Evolutionary conservation across 2,329 filamentous ascomycete genomes (phyloP), one percentile per base, ranked within the genome.

Genomic region (Myriosclerotinia curreyana): DNA sequence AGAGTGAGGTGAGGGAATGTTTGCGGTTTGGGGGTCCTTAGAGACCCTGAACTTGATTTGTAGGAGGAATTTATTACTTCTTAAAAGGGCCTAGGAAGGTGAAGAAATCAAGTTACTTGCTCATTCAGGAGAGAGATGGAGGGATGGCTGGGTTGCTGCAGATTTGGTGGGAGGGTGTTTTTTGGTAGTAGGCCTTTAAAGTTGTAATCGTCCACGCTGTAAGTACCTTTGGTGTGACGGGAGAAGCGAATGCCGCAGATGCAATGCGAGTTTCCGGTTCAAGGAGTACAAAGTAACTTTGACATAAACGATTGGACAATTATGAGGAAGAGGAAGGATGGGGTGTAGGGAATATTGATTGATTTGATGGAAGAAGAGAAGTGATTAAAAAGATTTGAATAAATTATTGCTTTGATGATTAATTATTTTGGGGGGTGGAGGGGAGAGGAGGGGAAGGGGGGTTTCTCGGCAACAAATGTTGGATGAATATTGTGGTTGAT

Each of bases 1-100:
- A 65, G 72, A 73, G 53, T 75, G 73, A 67, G 72, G 71, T 65
- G 74, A 74, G 69, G 71, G 71, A 74, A 75, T 75, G 46, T 67
- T 75, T 71, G 70, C 73, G 73, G 72, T 73, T 70, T 60, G 61
- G 67, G 69, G 65, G 60, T 65, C 62, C 65, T 65, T 68, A 53
- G 54, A 70, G 70, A 70, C 72, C 72, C 68, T 66, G 63, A 60
- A 67, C 42, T 64, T 22, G 20, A 20, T 25, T 25, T 44, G 28
- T 22, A 38, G 12, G 25, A 28, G 36, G 34, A 2, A 40, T 48
- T 46, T 53, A 58, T 60, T 52, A 40, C 52, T 44, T 52, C 53
- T 64, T 22, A 60, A 64, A 64, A 48, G 14, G 55, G 62, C 28
- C 14, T 60, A 60, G 62, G 46, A 50, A 60, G 46, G 31, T 31